Evolutionary conservation across 2,329 filamentous ascomycete species (phyloP).

Genomic region (Exophiala dermatitidis): DNA sequence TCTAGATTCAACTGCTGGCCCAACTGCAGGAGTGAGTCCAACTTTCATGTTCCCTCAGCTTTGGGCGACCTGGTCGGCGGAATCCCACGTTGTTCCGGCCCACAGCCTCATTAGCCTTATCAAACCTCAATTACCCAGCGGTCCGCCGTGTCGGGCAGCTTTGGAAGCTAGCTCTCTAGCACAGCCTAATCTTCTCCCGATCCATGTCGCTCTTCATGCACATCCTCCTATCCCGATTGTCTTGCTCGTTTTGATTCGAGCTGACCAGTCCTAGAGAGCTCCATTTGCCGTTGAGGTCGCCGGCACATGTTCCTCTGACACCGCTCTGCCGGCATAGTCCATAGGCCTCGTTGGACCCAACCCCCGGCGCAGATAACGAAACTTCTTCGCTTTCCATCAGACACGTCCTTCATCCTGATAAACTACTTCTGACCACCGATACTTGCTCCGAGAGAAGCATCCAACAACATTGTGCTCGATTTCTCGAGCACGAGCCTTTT

Average conservation of each 20-base stretch:
- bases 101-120: slow-evolving; percentile 16
- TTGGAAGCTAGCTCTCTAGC: slow-evolving; percentile 22
- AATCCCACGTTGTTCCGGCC: slow-evolving; percentile 23
- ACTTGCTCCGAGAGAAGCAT: not conserved
- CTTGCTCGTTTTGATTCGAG: slow-evolving; percentile 19
- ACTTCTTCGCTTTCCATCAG: slow-evolving; percentile 14
- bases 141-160: slow-evolving; percentile 19
- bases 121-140: slow-evolving; percentile 10
- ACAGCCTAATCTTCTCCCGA: slow-evolving; percentile 17
- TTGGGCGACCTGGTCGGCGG: slow-evolving; percentile 9
- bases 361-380: slow-evolving; percentile 19
- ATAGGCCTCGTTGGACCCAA: slow-evolving; percentile 6
- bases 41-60: not conserved
- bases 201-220: slow-evolving; percentile 20
- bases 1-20: not conserved
- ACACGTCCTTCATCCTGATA: slow-evolving; percentile 17
- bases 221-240: slow-evolving; percentile 18
- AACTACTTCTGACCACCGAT: slow-evolving; percentile 11
- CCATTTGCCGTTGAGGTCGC: slow-evolving; percentile 16
- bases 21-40: not conserved
- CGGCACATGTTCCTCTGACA: slow-evolving; percentile 23
- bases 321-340: slow-evolving; percentile 14
- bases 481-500: not conserved
- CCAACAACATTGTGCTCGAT: too few relatives aligned
- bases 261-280: slow-evolving; percentile 5